Evolutionary conservation across 75 land plant genomes (phyloP).

Genomic region (Selaginella moellendorffii): DNA sequence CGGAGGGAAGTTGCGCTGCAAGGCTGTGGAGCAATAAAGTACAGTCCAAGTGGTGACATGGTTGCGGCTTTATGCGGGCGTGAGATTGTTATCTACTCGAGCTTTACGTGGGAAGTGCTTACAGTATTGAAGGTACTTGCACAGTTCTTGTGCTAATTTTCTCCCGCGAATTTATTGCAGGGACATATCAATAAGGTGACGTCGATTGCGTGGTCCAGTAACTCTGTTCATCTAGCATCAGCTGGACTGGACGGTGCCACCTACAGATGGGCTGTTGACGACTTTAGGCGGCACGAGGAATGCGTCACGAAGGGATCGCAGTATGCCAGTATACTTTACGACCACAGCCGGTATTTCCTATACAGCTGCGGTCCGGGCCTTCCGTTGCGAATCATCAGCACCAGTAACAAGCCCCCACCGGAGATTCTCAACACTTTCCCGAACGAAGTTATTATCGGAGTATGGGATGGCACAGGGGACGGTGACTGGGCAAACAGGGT

Average conservation of each 20-base stretch:
- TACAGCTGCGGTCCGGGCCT: slow-evolving; percentile 10
- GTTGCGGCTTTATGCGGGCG: slow-evolving; percentile 5
- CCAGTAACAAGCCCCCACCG: slow-evolving; percentile 9
- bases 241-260: slow-evolving; percentile 11
- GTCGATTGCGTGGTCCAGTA: slow-evolving; percentile 11
- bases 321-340: slow-evolving; percentile 11
- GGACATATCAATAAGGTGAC: slow-evolving; percentile 9
- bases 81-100: slow-evolving; percentile 6
- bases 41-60: slow-evolving; percentile 15
- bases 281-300: not conserved
- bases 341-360: not conserved
- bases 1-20: not conserved
- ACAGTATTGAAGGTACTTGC: slow-evolving; percentile 8
- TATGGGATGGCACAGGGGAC: not conserved
- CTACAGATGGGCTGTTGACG: slow-evolving; percentile 11
- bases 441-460: not conserved
- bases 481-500: not conserved
- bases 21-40: slow-evolving; percentile 9
- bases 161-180: slow-evolving; percentile 4
- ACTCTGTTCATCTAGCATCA: slow-evolving; percentile 13
- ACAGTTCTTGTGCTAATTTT: not conserved
- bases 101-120: slow-evolving; percentile 10
- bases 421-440: not conserved
- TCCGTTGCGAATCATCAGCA: slow-evolving; percentile 10
- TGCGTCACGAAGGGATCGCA: slow-evolving; percentile 11